phyloP scores from a whole-genome alignment of 148 eudicot species.

The Selenicereus undatus region DNA sequence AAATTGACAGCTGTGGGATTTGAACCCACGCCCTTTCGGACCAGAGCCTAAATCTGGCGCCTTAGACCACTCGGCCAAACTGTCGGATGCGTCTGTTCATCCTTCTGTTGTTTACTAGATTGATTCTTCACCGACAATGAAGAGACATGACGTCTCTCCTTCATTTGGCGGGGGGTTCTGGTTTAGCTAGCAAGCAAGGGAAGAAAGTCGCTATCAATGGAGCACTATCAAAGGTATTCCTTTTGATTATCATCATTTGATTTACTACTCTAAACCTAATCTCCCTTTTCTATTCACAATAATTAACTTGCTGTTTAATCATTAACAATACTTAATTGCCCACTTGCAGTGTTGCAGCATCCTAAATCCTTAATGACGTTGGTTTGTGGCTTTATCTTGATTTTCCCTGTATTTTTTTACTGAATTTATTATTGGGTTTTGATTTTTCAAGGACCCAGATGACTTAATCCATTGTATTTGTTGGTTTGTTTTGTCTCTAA shows the following conservation, averaged over 20 bases:
- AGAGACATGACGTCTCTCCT: too few relatives aligned
- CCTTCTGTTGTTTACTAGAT: too few relatives aligned
- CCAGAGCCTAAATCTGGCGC: conserved; percentile 69
- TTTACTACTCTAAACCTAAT: conserved; percentile 11
- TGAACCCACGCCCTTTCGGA: conserved; percentile 68
- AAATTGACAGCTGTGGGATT: conserved; percentile 52
- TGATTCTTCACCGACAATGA: too few relatives aligned
- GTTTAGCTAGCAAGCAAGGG: background rate
- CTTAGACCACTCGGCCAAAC: conserved; percentile 66
- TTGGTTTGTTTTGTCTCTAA: background rate
- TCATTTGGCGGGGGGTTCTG: too few relatives aligned
- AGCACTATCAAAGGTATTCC: background rate
- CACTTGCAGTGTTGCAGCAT: conserved; percentile 23
- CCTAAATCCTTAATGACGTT: conserved; percentile 9
- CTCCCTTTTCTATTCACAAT: conserved; percentile 12
- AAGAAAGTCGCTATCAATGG: background rate
- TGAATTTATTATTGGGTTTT: conserved; percentile 9
- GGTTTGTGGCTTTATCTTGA: conserved; percentile 9
- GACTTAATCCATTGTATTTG: conserved; percentile 20
- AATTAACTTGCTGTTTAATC: background rate
- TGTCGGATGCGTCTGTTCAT: conserved; percentile 13
- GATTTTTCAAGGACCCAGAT: conserved; percentile 27
- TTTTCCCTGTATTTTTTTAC: background rate
- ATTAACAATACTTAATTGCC: conserved; percentile 9
- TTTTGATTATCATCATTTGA: background rate